Conservation (phyloP, 2,329 filamentous ascomycete species). For the Scedosporium dehoogii region DNA sequence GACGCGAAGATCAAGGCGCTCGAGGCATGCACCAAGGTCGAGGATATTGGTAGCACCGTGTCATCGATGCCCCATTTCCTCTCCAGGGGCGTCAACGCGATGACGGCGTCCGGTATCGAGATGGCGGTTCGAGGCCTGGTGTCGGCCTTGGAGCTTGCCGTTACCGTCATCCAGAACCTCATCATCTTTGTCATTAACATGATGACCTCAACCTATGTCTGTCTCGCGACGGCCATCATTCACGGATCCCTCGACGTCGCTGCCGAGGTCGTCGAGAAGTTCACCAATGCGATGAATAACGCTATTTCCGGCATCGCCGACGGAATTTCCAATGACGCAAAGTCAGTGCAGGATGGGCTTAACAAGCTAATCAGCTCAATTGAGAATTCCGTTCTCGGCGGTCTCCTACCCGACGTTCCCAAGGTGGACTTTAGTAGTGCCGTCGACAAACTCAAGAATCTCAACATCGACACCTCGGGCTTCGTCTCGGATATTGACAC, state of each 20-base stretch:
- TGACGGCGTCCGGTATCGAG: slow-evolving; percentile 72
- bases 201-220: slow-evolving; percentile 81
- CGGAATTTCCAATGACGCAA: slow-evolving; percentile 47
- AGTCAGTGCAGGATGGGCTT: slow-evolving; percentile 36
- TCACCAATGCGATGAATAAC: slow-evolving; percentile 36
- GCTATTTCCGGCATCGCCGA: slow-evolving; percentile 47
- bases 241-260: slow-evolving; percentile 67
- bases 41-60: slow-evolving; percentile 89
- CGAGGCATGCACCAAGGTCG: slow-evolving; percentile 82
- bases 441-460: slow-evolving; percentile 48
- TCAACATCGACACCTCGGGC: slow-evolving; percentile 56
- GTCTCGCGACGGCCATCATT: slow-evolving; percentile 75
- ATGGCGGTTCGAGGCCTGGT: slow-evolving; percentile 73
- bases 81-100: slow-evolving; percentile 74
- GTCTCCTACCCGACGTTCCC: slow-evolving; percentile 34
- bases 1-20: slow-evolving; percentile 74
- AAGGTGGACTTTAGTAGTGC: slow-evolving; percentile 46
- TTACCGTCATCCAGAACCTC: slow-evolving; percentile 78
- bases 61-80: slow-evolving; percentile 98
- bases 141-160: slow-evolving; percentile 63
- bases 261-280: slow-evolving; percentile 40
- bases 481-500: slow-evolving; percentile 60
- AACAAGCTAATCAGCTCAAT: slow-evolving; percentile 36
- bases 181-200: slow-evolving; percentile 90
- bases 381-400: slow-evolving; percentile 36